These are phyloP conservation scores for Coemansia sp. DNA, from an alignment of 192 early-diverging fungal species.

Conservation along the genomic window DNA sequence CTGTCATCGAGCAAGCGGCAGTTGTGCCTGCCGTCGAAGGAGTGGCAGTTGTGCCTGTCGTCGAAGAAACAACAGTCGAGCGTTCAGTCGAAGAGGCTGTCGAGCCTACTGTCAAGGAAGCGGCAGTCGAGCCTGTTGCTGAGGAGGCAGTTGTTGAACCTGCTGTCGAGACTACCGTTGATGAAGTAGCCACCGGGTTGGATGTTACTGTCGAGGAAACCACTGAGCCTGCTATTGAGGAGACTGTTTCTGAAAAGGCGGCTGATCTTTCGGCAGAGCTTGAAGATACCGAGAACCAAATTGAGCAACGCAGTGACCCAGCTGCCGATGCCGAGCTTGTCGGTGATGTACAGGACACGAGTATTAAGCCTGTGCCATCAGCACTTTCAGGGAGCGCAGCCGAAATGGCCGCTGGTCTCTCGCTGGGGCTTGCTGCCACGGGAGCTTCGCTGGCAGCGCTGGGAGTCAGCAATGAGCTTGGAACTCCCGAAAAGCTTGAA, in stretches of 20 bases:
- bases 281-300: not conserved
- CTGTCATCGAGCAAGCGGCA: not conserved
- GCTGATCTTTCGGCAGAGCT: not conserved
- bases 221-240: not conserved
- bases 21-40: not conserved
- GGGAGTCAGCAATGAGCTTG: not conserved
- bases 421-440: constrained; percentile 16
- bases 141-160: not conserved
- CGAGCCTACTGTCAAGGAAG: not conserved
- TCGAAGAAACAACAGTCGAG: not conserved
- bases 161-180: not conserved
- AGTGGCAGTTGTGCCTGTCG: not conserved
- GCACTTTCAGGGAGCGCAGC: constrained; percentile 6
- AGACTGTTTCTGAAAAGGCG: not conserved
- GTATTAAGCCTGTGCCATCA: constrained; percentile 3
- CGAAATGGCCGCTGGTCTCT: constrained; percentile 17
- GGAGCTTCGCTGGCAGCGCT: constrained; percentile 17
- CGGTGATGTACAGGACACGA: constrained; percentile 10
- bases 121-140: not conserved
- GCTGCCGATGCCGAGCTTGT: constrained; percentile 1
- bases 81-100: not conserved
- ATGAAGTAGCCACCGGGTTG: not conserved
- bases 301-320: no score
- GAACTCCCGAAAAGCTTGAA: not conserved
- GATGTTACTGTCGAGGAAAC: not conserved